Base-by-base conservation (phyloP, 306 rosid genomes). In the Casuarina glauca region DNA sequence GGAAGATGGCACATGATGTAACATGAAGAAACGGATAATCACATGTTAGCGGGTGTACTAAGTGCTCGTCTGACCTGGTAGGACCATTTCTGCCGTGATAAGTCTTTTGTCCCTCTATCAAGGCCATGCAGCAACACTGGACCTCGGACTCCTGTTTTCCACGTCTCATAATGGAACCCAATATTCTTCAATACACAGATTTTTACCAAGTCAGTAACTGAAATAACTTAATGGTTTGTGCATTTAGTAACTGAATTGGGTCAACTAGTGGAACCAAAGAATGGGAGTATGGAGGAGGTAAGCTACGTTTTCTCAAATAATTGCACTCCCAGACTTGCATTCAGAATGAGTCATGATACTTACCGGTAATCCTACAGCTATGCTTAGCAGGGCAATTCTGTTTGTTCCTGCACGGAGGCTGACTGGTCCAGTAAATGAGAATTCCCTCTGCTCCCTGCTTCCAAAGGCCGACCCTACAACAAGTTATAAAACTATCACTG, bases 291-390 rank as follows among this genome's bases (percentile, higher is more conserved):
- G 45, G 48, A 4, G 46, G 20, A 64, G 48, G 38, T 64, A 39
- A 64, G 10, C 39, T 15, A 48, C 70, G 16, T 17, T 64, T 39
- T 16, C 4, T 15, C 41, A 39, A 64, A 64, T 39, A 26, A 64
- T 39, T 64, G 15, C 10, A 62, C 45, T 62, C 17, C 44, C 43
- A 62, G 19, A 64, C 17, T 41, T 38, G 26, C 70, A 62, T 66
- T 70, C 45, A 38, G 49, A 58, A 5, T 48, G 83, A 70, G 63
- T 72, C 48, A 69, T 45, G 82, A 48, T 61, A 79, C 91, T 82
- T 38, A 95, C 99, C 35, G 97, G 96, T 68, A 95, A 88, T 88
- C 99, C 99, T 72, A 91, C 96, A 69, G 99, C 91, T 49, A 93
- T 76, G 74, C 98, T 95, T 55, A 95, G 98, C 55, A 95, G 90